phyloP scores from a whole-genome alignment of 148 eudicot species.

The Suaeda aralocaspica region DNA sequence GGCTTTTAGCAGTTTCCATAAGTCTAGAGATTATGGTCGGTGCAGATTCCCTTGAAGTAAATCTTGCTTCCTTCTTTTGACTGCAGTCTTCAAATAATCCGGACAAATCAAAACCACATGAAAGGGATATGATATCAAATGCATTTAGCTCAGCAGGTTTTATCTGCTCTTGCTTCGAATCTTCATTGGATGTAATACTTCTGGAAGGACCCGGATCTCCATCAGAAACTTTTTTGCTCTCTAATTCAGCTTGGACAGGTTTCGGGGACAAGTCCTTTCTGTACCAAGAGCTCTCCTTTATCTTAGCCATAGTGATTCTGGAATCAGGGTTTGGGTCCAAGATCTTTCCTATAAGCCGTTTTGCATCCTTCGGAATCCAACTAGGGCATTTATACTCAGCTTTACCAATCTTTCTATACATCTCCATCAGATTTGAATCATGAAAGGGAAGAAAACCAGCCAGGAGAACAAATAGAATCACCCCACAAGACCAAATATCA shows the following conservation, averaged over 20 bases:
- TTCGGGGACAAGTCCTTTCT: slow-evolving; percentile 34
- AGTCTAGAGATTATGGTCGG: slow-evolving; percentile 51
- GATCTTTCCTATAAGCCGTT: slow-evolving; percentile 44
- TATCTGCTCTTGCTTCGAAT: slow-evolving; percentile 31
- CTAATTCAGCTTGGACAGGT: slow-evolving; percentile 22
- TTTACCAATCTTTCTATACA: slow-evolving; percentile 77
- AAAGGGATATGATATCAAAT: slow-evolving; percentile 71
- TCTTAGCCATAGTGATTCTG: slow-evolving; percentile 56
- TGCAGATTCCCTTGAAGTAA: slow-evolving; percentile 59
- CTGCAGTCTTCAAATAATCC: slow-evolving; percentile 52
- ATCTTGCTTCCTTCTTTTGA: slow-evolving; percentile 54
- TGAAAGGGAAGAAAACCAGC: slow-evolving; percentile 89
- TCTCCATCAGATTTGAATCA: slow-evolving; percentile 69
- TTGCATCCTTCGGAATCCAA: slow-evolving; percentile 47
- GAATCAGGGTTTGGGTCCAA: slow-evolving; percentile 64
- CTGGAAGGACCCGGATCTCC: slow-evolving; percentile 39
- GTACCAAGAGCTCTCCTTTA: slow-evolving; percentile 61
- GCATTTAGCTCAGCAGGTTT: slow-evolving; percentile 59
- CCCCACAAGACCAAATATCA: slow-evolving; percentile 94
- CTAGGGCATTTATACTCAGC: slow-evolving; percentile 61
- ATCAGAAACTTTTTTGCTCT: slow-evolving; percentile 11
- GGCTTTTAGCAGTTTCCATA: slow-evolving; percentile 48
- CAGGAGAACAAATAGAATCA: slow-evolving; percentile 64
- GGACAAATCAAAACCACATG: slow-evolving; percentile 61
- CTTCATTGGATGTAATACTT: slow-evolving; percentile 20